Evolutionary conservation across 1,139 yeast genomes (phyloP).

Genomic region (Yamadazyma dendronema): DNA sequence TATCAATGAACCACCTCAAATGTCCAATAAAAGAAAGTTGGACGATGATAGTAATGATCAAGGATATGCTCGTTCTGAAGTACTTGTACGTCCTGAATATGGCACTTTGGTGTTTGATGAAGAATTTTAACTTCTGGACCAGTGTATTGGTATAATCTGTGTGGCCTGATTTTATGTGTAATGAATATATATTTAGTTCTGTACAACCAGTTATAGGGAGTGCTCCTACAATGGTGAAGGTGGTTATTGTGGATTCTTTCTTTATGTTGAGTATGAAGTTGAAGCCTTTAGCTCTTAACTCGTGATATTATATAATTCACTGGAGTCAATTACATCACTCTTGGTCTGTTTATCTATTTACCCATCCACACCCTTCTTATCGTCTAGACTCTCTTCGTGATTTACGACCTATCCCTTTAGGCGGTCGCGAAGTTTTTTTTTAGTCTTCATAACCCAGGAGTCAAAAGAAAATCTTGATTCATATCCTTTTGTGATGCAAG

Average conservation of each 20-base stretch:
- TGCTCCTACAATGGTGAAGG: no score
- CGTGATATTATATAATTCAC: no score
- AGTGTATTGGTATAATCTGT: neutral
- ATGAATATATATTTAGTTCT: slow-evolving; percentile 1
- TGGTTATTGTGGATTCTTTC: no score
- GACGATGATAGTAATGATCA: slow-evolving; percentile 23
- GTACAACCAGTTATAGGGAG: no score
- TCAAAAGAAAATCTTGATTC: no score
- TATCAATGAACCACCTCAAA: slow-evolving; percentile 3
- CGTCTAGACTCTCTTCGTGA: neutral
- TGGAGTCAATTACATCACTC: no score
- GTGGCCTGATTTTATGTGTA: neutral
- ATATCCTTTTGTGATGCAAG: neutral
- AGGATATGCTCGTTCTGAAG: slow-evolving; percentile 4
- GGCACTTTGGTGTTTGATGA: slow-evolving; percentile 48
- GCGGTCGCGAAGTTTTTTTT: neutral
- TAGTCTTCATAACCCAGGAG: neutral
- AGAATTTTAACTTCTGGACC: slow-evolving; percentile 31
- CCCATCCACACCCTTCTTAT: no score
- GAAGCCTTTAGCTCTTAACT: no score
- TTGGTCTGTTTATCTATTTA: no score
- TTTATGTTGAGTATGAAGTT: no score
- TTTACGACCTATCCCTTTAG: neutral
- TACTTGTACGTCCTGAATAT: slow-evolving; percentile 26
- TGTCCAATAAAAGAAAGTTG: slow-evolving; percentile 35